Percentiles rank a stretch among this genome's conserved stretches.
phyloP scores from a whole-genome alignment of 2,329 filamentous ascomycete species.

The Trichophaea hybrida region DNA sequence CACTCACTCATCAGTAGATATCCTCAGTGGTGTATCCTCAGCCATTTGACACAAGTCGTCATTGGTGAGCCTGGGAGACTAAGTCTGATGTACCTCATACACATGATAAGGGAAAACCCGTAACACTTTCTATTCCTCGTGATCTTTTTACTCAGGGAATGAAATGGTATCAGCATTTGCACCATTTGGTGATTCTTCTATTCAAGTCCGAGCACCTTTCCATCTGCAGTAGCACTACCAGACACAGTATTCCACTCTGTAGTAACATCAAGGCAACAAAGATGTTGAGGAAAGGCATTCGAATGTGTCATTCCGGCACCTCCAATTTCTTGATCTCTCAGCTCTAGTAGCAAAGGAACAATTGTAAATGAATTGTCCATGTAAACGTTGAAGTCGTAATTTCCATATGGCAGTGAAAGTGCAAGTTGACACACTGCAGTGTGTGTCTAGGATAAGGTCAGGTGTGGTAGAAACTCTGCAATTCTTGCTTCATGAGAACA shows the following conservation, averaged over 20 bases:
- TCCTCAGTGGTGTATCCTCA: no score
- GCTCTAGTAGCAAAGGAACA: constrained; percentile 2
- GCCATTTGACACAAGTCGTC: no score
- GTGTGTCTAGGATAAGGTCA: neutral
- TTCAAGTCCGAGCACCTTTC: neutral
- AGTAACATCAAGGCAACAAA: neutral
- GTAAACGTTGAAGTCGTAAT: constrained; percentile 3
- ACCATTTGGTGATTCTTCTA: neutral
- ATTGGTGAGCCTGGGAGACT: no score
- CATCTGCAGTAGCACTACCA: neutral
- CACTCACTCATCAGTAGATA: no score
- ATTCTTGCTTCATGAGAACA: neutral
- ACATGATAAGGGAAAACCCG: no score
- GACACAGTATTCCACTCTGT: neutral
- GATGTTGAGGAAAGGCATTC: neutral
- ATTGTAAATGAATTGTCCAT: constrained; percentile 15
- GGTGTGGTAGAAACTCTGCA: neutral
- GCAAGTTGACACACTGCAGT: neutral
- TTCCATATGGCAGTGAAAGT: neutral
- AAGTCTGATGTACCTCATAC: no score
- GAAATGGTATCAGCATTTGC: neutral
- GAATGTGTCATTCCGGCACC: neutral
- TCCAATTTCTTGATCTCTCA: neutral
- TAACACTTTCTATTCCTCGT: no score
- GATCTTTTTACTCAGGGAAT: neutral